Conservation (phyloP, 2,329 filamentous ascomycete species). For the Fusarium sublunatum region DNA sequence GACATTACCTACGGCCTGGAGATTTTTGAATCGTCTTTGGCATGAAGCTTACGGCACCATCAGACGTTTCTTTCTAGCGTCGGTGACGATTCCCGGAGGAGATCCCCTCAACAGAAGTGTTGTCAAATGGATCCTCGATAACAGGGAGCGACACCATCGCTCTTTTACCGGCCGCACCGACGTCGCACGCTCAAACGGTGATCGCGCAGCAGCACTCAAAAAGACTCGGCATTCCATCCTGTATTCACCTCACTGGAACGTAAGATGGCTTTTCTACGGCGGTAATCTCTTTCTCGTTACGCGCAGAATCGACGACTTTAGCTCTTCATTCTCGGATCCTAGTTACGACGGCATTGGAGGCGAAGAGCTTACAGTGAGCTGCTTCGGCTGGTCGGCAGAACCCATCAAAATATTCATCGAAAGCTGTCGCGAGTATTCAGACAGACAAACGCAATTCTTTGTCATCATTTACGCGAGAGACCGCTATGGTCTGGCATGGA, state of each 20-base stretch:
- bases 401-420: conserved; percentile 61
- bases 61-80: conserved; percentile 57
- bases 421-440: conserved; percentile 60
- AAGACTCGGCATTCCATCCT: conserved; percentile 56
- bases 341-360: conserved; percentile 59
- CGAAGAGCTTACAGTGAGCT: conserved; percentile 61
- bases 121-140: conserved; percentile 58
- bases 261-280: conserved; percentile 62
- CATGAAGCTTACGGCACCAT: conserved; percentile 55
- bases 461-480: conserved; percentile 61
- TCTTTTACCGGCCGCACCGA: conserved; percentile 59
- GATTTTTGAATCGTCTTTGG: conserved; percentile 52
- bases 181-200: conserved; percentile 47
- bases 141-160: conserved; percentile 54
- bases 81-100: conserved; percentile 56
- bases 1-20: conserved; percentile 55
- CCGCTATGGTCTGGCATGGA: conserved; percentile 60
- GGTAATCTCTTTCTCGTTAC: conserved; percentile 59
- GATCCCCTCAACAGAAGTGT: conserved; percentile 60
- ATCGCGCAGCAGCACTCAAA: conserved; percentile 55
- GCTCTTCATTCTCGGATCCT: conserved; percentile 53
- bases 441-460: conserved; percentile 61
- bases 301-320: conserved; percentile 55
- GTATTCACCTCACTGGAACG: conserved; percentile 59
- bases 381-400: conserved; percentile 62